Evolutionary conservation across 495 filamentous ascomycete species (phyloP), one percentile per base, ranked within the genome.

Genomic region (Paragyromitra xinjiangensis): DNA sequence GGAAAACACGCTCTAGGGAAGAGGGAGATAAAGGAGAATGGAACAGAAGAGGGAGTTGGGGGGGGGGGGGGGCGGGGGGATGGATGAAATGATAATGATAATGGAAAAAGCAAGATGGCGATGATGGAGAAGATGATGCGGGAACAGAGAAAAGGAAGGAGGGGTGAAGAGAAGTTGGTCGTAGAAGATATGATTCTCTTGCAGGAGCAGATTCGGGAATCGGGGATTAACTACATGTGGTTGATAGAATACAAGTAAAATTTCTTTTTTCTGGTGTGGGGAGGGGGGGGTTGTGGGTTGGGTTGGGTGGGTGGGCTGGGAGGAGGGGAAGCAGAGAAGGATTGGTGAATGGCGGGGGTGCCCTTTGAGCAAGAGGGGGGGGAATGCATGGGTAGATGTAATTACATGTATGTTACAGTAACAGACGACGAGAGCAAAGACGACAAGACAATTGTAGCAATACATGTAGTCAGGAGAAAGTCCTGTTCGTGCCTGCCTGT

Each of bases 301-400:
- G 29, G 29, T 34, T 34, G 29, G 11, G 44, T 12, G 34, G 51
- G 64, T 19, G 65, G 65, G 48, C 58, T 12, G 24, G 65, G 29
- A 50, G 65, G 16, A 34, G 67, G 63, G 67, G 53, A 50, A n/a
- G 55, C 4, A 69, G 51, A 44, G 26, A 29, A 26, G 66, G 50
- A 69, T 69, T 69, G 66, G 53, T 44, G 37, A 37, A 70, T 70
- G 55, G 68, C 11, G 68, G 68, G 67, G 68, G 40, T 24, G 16
- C 16, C 16, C 11, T 12, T 48, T 16, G 44, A 48, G 16, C 44
- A 16, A 48, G 44, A 48, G 44, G 44, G 44, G 44, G 44, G 2
- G 16, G 14, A 34, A 34, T 2, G 29, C 29, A 3, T 34, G 44
- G 44, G 44, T 48, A 48, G 44, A 48, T 16, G 16, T 5, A 16